Evolutionary conservation across 805 yeast genomes (phyloP), one percentile per base, ranked within the genome.

Genomic region (Candida patagonica): DNA sequence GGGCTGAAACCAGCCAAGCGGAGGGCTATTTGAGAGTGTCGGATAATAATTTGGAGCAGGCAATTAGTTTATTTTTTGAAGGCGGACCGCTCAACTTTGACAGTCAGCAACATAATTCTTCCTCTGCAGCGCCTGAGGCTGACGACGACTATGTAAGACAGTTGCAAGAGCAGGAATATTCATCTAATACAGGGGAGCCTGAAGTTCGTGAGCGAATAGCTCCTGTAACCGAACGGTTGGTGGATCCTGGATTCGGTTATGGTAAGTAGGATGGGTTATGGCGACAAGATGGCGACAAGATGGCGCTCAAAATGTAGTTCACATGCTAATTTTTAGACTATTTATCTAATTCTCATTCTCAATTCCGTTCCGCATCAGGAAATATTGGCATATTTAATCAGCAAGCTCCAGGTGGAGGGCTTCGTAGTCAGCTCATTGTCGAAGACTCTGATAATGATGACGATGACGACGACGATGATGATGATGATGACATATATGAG

Each of bases 61-160:
- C 98, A 0, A 83, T 92, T 6, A 76, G 86, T 10, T 65, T 92
- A 32, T 92, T 65, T 59, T 79, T 82, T 62, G 97, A 92, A 49
- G 41, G 59, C 35, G 66, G 65, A 13, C 71, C 68, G 30, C 63
- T 55, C 12, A 41, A 61, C 7, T 45, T 54, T 4, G 56, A 50
- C 26, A 36, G 45, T 22, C 55, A 53, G 40, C 45, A 42, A 13
- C 43, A 35, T 15, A 37, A 42, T 32, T 35, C 32, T 6, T 41
- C 44, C 17, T 4, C 30, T n/a, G 30, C 37, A 22, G 23, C 37
- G 29, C 9, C 27, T 32, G 37, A 30, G 9, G 16, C 25, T n/a
- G 22, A 16, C 7, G 30, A 22, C 8, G 41, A 20, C 23, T 25
- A 24, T 9, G 56, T 54, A 1, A 48, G 43, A 23, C 41, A 53